Base-by-base conservation (phyloP, 805 yeast species). In the Spathaspora gorwiae region DNA sequence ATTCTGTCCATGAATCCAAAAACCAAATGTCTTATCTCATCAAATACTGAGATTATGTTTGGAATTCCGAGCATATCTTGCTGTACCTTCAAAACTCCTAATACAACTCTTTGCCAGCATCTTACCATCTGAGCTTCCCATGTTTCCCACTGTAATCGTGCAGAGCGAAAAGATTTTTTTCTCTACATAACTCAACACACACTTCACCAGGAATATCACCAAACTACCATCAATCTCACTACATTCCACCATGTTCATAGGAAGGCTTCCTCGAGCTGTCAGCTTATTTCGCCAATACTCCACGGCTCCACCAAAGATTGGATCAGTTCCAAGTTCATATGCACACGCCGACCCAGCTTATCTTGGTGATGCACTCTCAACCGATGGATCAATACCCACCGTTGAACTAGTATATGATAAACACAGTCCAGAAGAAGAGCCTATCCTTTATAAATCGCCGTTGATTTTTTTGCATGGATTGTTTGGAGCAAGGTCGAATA, bases 381-480 rank as follows among this genome's bases (percentile, higher is more conserved):
- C 44, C 24, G 60, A 70, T 44, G 54, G 52, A 5, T 45, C 55
- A 5, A 70, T 80, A 26, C 73, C 72, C 32, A 70, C 86, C 0
- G 88, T 84, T 2, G 62, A 68, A 27, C 65, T 86, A 39, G 69
- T 67, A 2, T 85, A 59, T 55, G 90, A 85, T 44, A 64, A 72
- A 39, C 72, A 72, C 56, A 53, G 55, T 14, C 68, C 70, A 5
- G 53, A 52, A 31, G 35, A 38, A 2, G 60, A 45, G 7, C 52
- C 65, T 11, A 19, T 47, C 10, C 27, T 43, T 7, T 40, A 40
- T n/a, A 60, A 65, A 51, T 66, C 83, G 1, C 96, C 97, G 1
- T 69, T 92, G 10, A 66, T 94, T 29, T 79, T 92, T 26, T 64
- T 90, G 35, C 99, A 92, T 61, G 99, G 98, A 0, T 65, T 92